Base-by-base conservation (phyloP, 2,329 filamentous ascomycete genomes). In the Beauveria medogensis region DNA sequence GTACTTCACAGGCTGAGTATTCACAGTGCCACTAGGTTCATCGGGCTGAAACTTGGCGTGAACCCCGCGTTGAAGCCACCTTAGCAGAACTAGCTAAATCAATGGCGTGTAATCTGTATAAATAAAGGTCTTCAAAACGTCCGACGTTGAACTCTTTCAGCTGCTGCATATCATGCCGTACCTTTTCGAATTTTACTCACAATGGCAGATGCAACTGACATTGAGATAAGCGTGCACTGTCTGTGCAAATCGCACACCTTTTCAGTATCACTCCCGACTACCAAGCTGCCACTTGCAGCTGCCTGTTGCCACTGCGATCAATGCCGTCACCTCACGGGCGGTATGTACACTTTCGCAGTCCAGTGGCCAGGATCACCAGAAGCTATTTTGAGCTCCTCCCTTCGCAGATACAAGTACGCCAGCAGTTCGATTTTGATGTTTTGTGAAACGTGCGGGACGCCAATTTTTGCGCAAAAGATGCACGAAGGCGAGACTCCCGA, bases 231-330 rank as follows among this genome's bases (percentile, higher is more conserved):
- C 22, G 47, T 62, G 6, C 72, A 73, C 44, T 82, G 79, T 61
- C 73, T 80, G 30, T 81, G 78, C 71, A 74, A 72, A 60, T 63
- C 69, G 3, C 73, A 79, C 63, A 69, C 61, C 30, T 79, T 79
- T 70, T 74, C 68, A 5, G 63, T 72, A 5, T 41, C 63, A 2
- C 63, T 80, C 3, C 65, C 71, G 3, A 62, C 58, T 30, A 71
- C 73, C 4, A 62, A 67, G 3, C 71, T 80, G 3, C 79, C 79
- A 3, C 70, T 82, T 4, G 60, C 67, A 46, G 75, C 71, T 0
- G 65, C 67, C 16, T 70, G 69, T 60, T 82, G 80, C 67, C 79
- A 82, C 68, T 82, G 80, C 70, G 69, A 69, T 46, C 79, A 78
- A 5, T 82, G 80, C 67, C 75, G 79, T 1, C 77, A 76, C 61